Evolutionary conservation across 345 rosid genomes (phyloP).

Genomic region (Eutrema yunnanense): DNA sequence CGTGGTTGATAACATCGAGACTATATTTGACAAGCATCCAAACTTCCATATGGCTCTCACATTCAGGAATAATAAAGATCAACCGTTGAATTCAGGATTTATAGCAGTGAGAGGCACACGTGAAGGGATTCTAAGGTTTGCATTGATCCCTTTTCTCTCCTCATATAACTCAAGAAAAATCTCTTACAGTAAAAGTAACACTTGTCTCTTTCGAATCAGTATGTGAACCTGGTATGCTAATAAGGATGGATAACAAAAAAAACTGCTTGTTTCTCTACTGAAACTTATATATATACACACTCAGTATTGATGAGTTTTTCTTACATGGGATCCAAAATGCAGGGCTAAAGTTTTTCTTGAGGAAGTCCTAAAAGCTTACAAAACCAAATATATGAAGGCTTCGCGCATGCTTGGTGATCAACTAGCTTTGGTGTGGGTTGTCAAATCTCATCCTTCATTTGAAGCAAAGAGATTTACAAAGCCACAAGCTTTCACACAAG

Average conservation of each 20-base stretch:
- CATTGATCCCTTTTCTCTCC: neutral
- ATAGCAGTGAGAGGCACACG: constrained; percentile 87
- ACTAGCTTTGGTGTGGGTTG: constrained; percentile 71
- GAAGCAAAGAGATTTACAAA: constrained; percentile 62
- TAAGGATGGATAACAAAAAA: neutral
- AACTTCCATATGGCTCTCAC: constrained; percentile 80
- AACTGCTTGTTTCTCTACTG: neutral
- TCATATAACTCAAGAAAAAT: neutral
- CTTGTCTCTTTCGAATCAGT: neutral
- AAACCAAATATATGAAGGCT: constrained; percentile 63
- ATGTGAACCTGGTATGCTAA: neutral
- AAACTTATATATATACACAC: neutral
- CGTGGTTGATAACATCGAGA: constrained; percentile 62
- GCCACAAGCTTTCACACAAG: constrained; percentile 52
- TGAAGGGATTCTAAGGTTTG: constrained; percentile 69
- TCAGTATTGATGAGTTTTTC: neutral
- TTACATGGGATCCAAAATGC: constrained; percentile 11
- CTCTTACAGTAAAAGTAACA: neutral
- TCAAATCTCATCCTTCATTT: constrained; percentile 55
- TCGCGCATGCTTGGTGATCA: constrained; percentile 97
- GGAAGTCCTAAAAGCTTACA: constrained; percentile 59
- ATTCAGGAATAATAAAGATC: constrained; percentile 89
- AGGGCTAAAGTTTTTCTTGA: constrained; percentile 77
- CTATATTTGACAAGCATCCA: constrained; percentile 49
- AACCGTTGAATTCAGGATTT: constrained; percentile 92